phyloP scores from a whole-genome alignment of 148 eudicot genomes.

The Rhododendron ovatum region DNA sequence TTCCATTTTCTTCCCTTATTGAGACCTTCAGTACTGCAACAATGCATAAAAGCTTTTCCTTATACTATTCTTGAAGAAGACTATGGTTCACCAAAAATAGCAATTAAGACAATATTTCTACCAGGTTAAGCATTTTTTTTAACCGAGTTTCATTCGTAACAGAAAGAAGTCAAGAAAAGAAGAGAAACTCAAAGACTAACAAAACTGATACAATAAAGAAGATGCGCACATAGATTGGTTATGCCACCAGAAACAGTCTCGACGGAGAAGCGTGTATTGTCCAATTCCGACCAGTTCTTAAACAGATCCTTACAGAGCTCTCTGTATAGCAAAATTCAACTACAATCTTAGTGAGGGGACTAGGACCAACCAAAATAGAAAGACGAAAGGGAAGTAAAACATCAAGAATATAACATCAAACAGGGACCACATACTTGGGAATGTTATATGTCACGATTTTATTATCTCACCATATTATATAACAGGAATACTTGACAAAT shows the following conservation, averaged over 20 bases:
- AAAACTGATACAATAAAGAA: slow-evolving; percentile 4
- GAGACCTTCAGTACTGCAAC: slow-evolving; percentile 87
- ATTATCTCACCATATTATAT: neutral
- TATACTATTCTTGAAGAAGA: neutral
- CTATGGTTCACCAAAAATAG: neutral
- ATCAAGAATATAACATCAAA: neutral
- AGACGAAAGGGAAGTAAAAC: neutral
- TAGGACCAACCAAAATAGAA: neutral
- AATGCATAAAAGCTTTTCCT: neutral
- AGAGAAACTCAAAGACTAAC: neutral
- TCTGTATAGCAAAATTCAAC: slow-evolving; percentile 37
- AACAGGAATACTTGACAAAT: neutral
- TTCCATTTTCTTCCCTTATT: slow-evolving; percentile 53
- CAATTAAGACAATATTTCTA: neutral
- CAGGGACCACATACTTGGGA: neutral
- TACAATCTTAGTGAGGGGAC: slow-evolving; percentile 4
- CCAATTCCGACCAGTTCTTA: slow-evolving; percentile 75
- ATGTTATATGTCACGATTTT: neutral
- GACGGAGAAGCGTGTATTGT: slow-evolving; percentile 48
- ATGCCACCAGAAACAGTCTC: slow-evolving; percentile 88
- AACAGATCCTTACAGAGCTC: slow-evolving; percentile 82
- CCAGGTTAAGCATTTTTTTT: neutral
- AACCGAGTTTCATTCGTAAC: neutral
- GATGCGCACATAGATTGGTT: slow-evolving; percentile 73
- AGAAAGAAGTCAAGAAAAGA: neutral